These are phyloP conservation scores for Ottelia alismoides DNA, from an alignment of 106 monocot genomes.

Conservation along the genomic window DNA sequence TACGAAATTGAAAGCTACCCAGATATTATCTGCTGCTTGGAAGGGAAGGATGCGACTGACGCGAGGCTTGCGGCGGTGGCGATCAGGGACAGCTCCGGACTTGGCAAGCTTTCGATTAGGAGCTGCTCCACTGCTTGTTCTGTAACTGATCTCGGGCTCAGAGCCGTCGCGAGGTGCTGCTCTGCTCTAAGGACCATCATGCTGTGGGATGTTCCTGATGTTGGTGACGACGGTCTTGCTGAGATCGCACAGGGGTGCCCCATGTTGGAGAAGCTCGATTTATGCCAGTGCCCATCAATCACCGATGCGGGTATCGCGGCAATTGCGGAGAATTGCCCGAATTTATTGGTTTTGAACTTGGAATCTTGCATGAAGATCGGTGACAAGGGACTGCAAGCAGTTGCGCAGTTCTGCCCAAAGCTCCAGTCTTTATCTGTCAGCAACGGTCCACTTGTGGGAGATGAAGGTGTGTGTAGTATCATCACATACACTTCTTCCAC, in stretches of 20 bases:
- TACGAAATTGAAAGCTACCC: no score
- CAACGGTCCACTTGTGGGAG: slow-evolving; percentile 46
- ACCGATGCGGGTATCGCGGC: slow-evolving; percentile 55
- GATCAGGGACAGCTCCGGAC: slow-evolving; percentile 21
- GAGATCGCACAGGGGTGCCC: slow-evolving; percentile 71
- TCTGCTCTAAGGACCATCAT: slow-evolving; percentile 34
- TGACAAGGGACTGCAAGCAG: slow-evolving; percentile 44
- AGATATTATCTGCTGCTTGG: slow-evolving; percentile 23
- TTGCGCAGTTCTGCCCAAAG: slow-evolving; percentile 42
- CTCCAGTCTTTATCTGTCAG: slow-evolving; percentile 44
- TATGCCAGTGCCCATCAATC: slow-evolving; percentile 47
- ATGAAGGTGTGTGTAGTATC: slow-evolving; percentile 48
- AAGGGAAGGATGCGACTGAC: slow-evolving; percentile 60
- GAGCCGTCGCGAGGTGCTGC: slow-evolving; percentile 38
- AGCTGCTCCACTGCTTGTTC: slow-evolving; percentile 23
- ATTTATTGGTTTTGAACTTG: slow-evolving; percentile 34
- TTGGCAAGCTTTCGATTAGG: slow-evolving; percentile 40
- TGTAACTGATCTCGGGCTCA: slow-evolving; percentile 47
- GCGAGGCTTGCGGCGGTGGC: slow-evolving; percentile 50
- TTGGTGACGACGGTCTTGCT: slow-evolving; percentile 43
- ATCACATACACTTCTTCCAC: slow-evolving; percentile 39
- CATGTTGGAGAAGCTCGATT: slow-evolving; percentile 59
- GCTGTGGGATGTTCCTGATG: slow-evolving; percentile 36
- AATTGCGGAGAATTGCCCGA: slow-evolving; percentile 61
- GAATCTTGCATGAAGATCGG: slow-evolving; percentile 41